Conservation (phyloP, 192 early-diverging fungal genomes). For the Backusella luteola region DNA sequence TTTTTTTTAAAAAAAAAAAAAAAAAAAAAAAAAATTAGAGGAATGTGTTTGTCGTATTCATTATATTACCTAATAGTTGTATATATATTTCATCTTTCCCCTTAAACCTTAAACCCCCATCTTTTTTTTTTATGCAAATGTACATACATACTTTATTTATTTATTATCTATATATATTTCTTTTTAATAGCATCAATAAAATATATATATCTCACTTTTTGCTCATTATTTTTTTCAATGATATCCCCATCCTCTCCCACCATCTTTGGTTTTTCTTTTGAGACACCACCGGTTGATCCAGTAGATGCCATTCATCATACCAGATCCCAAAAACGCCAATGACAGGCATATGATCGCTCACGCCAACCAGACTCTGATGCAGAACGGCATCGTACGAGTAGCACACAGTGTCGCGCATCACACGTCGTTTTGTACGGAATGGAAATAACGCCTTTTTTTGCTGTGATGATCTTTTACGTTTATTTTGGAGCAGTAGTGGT, state of each 20-base stretch:
- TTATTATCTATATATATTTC: not conserved
- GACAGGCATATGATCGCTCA: constrained; percentile 53
- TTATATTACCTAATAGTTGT: not conserved
- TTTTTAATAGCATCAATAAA: not conserved
- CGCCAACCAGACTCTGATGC: constrained; percentile 30
- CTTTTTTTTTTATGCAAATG: not conserved
- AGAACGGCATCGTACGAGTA: constrained; percentile 29
- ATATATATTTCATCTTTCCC: not conserved
- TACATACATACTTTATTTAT: not conserved
- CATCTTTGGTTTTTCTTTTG: not conserved
- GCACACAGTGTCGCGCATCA: constrained; percentile 6
- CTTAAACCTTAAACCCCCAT: not conserved
- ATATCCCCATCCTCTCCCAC: not conserved
- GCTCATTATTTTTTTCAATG: not conserved
- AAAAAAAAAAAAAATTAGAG: not conserved
- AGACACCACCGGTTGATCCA: not conserved
- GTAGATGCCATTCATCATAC: constrained; percentile 32
- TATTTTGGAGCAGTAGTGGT: not conserved
- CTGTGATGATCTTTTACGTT: not conserved
- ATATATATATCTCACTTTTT: not conserved
- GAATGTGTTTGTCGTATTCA: not conserved
- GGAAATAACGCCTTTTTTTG: not conserved
- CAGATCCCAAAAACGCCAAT: constrained; percentile 48
- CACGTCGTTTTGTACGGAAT: not conserved
- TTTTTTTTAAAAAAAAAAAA: no score